Conservation (phyloP, 1,284 basidiomycete species). For the Irpex rosettiformis region DNA sequence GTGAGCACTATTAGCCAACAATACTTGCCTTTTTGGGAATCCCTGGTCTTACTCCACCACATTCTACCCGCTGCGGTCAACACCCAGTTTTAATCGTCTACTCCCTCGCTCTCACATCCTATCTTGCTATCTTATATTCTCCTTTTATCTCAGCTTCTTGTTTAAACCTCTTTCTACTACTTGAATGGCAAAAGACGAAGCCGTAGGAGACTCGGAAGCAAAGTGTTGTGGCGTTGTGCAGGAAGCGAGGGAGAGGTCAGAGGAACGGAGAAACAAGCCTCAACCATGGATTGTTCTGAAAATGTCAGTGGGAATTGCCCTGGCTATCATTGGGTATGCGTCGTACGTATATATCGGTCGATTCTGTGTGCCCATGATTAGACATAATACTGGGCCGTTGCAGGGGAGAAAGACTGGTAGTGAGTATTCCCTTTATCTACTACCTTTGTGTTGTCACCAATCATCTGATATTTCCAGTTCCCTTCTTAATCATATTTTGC, state of each 20-base stretch:
- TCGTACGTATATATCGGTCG: slow-evolving; percentile 72
- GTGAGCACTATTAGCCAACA: too few species aligned
- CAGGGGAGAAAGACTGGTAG: slow-evolving; percentile 51
- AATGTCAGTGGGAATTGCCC: slow-evolving; percentile 47
- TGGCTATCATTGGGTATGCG: slow-evolving; percentile 54
- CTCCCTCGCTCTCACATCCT: background rate
- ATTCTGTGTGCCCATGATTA: slow-evolving; percentile 64
- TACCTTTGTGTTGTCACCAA: background rate
- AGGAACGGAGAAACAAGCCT: slow-evolving; percentile 35
- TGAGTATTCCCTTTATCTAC: slow-evolving; percentile 36
- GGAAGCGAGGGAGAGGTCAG: slow-evolving; percentile 40
- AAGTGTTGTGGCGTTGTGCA: slow-evolving; percentile 34
- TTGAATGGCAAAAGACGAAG: slow-evolving; percentile 9
- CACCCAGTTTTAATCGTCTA: background rate
- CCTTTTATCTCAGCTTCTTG: too few species aligned
- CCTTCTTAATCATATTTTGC: slow-evolving; percentile 53
- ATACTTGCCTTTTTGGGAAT: background rate
- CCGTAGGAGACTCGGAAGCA: slow-evolving; percentile 9
- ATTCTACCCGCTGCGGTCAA: too few species aligned
- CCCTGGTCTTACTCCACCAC: too few species aligned
- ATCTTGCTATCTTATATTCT: too few species aligned
- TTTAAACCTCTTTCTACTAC: too few species aligned
- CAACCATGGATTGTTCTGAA: slow-evolving; percentile 66
- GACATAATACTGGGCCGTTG: slow-evolving; percentile 34
- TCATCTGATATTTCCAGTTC: slow-evolving; percentile 41